Conservation (phyloP, 768 basidiomycete species). For the Mycena albidolilacea region DNA sequence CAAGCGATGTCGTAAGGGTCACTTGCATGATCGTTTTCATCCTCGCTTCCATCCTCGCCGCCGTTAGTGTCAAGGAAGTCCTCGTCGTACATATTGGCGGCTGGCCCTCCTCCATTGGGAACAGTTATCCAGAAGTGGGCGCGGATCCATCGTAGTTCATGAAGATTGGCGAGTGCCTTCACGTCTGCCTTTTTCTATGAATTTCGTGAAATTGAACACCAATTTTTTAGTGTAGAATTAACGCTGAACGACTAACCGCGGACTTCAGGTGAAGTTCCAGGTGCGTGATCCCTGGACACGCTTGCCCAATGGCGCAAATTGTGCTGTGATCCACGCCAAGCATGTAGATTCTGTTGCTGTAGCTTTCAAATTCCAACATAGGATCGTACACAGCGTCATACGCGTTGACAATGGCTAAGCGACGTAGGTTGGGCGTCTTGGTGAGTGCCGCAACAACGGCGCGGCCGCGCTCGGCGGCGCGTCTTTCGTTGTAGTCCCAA, state of each 20-base stretch:
- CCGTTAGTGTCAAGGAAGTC: constrained; percentile 20
- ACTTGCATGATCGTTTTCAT: constrained; percentile 20
- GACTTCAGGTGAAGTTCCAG: constrained; percentile 26
- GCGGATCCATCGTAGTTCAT: constrained; percentile 15
- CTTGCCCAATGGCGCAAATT: constrained; percentile 22
- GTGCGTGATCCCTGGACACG: constrained; percentile 22
- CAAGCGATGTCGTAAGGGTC: constrained; percentile 17
- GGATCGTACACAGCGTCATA: constrained; percentile 9
- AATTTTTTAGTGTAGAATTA: constrained; percentile 9
- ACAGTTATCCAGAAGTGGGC: constrained; percentile 25
- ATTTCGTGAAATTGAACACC: constrained; percentile 19
- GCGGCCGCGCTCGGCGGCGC: constrained; percentile 11
- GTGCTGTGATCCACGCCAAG: constrained; percentile 19
- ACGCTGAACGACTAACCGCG: constrained; percentile 18
- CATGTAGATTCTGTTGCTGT: constrained; percentile 16
- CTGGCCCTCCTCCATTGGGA: constrained; percentile 13
- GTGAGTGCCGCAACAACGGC: constrained; percentile 21
- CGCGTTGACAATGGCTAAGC: constrained; percentile 24
- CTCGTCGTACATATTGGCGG: constrained; percentile 16
- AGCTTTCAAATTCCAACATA: not conserved
- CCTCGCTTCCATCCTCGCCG: constrained; percentile 20
- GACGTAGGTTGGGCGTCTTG: constrained; percentile 21
- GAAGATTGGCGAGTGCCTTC: constrained; percentile 23
- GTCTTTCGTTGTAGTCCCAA: constrained; percentile 16
- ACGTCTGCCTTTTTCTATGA: constrained; percentile 21